A percentile compares a stretch with the other conserved stretches of the same genome.
These are phyloP conservation scores for Thozetella sp. DNA, from an alignment of 495 filamentous ascomycete species.

Conservation along the genomic window DNA sequence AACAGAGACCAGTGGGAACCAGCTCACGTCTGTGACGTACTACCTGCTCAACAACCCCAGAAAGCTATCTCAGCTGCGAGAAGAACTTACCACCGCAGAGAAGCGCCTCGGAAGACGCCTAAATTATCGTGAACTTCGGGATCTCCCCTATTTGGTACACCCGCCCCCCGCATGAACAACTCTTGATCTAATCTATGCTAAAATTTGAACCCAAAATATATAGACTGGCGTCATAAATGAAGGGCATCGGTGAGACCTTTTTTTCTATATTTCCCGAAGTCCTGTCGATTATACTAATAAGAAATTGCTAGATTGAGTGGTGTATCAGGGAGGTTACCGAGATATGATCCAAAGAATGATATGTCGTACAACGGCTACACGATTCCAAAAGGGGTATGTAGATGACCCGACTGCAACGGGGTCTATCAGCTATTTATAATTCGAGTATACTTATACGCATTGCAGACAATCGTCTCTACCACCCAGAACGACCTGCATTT, in stretches of 20 bases:
- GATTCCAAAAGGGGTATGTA: slow-evolving; percentile 22
- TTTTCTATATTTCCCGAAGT: background rate
- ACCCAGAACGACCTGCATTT: slow-evolving; percentile 29
- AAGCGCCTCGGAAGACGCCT: slow-evolving; percentile 13
- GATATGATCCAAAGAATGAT: slow-evolving; percentile 9
- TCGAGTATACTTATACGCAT: slow-evolving; percentile 2
- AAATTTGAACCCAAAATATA: background rate
- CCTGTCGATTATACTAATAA: background rate
- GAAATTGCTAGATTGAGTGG: slow-evolving; percentile 3
- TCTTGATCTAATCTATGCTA: too few relatives aligned
- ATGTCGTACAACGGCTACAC: slow-evolving; percentile 29
- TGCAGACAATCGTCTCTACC: slow-evolving; percentile 13
- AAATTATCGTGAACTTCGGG: slow-evolving; percentile 18
- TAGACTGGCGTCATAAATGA: slow-evolving; percentile 10
- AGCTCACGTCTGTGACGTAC: slow-evolving; percentile 26
- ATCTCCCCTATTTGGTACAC: slow-evolving; percentile 23
- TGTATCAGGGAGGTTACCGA: slow-evolving; percentile 7
- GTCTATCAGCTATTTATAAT: background rate
- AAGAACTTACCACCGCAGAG: slow-evolving; percentile 23
- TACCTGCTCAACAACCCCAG: slow-evolving; percentile 28
- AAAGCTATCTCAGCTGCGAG: slow-evolving; percentile 18
- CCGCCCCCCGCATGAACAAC: background rate
- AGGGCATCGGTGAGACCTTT: slow-evolving; percentile 1
- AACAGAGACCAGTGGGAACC: slow-evolving; percentile 33
- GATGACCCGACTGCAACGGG: background rate